These are phyloP conservation scores for Marchantia polymorpha DNA, from an alignment of 225 moss, liverwort and hornwort genomes.

Conservation along the genomic window DNA sequence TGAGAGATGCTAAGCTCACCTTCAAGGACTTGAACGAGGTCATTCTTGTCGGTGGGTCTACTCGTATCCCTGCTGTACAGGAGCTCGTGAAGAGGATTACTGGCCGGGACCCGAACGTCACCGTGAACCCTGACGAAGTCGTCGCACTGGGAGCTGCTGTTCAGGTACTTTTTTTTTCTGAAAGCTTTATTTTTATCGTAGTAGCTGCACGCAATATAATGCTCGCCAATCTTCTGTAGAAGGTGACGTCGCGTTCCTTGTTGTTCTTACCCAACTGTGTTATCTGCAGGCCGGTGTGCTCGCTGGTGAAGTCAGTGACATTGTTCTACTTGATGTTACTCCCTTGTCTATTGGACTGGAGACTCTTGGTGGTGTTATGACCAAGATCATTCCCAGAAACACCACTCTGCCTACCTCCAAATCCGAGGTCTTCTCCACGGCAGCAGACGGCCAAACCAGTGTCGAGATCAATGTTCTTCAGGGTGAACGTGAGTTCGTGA, in stretches of 20 bases:
- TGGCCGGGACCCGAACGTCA: conserved; percentile 78
- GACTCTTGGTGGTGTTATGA: conserved; percentile 76
- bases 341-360: conserved; percentile 76
- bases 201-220: not conserved
- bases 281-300: conserved; percentile 60
- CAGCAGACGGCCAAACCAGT: conserved; percentile 66
- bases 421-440: conserved; percentile 73
- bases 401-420: conserved; percentile 74
- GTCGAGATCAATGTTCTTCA: conserved; percentile 72
- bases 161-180: conserved; percentile 38
- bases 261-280: not conserved
- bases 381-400: conserved; percentile 73
- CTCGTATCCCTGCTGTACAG: conserved; percentile 92
- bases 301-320: conserved; percentile 68
- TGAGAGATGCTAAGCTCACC: conserved; percentile 83
- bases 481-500: conserved; percentile 73
- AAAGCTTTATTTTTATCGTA: not conserved
- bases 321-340: conserved; percentile 70
- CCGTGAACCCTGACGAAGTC: conserved; percentile 92
- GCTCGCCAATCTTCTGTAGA: not conserved
- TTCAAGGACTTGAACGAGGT: conserved; percentile 93
- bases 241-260: not conserved
- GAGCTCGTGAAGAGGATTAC: conserved; percentile 72
- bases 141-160: conserved; percentile 95
- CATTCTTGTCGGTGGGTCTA: conserved; percentile 89